Evolutionary conservation across 108 stramenopile genomes (phyloP).

Genomic region (Nitzschia sp.): DNA sequence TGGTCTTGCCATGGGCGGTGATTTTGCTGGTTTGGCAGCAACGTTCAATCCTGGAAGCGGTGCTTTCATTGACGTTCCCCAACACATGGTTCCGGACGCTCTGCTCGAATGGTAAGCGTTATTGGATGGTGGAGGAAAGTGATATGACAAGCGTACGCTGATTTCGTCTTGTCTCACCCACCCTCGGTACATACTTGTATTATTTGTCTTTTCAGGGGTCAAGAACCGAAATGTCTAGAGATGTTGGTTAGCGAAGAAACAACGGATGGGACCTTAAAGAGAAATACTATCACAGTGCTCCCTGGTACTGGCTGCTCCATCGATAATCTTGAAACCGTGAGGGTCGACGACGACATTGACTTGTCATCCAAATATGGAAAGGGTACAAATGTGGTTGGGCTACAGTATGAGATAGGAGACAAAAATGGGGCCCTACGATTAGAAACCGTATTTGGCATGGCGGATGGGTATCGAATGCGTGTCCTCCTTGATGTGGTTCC

Average conservation of each 20-base stretch:
- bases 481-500: conserved; percentile 33
- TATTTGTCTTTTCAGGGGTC: too few relatives aligned
- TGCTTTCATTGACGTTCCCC: conserved; percentile 66
- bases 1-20: conserved; percentile 50
- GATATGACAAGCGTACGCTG: too few relatives aligned
- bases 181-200: too few relatives aligned
- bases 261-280: conserved; percentile 22
- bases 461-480: conserved; percentile 30
- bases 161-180: too few relatives aligned
- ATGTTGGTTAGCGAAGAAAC: conserved; percentile 46
- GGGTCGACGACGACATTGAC: conserved; percentile 38
- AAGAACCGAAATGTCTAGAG: conserved; percentile 54
- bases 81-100: conserved; percentile 55
- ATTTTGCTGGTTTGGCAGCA: conserved; percentile 70
- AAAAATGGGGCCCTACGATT: conserved; percentile 16
- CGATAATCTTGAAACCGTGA: conserved; percentile 73
- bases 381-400: conserved; percentile 13
- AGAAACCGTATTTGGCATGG: conserved; percentile 41
- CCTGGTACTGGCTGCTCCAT: conserved; percentile 79
- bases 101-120: conserved; percentile 85
- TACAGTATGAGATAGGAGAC: conserved; percentile 26
- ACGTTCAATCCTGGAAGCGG: conserved; percentile 56
- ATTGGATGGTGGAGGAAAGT: too few relatives aligned
- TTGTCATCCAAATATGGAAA: conserved; percentile 14
- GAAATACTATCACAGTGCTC: conserved; percentile 53